Percentiles rank a stretch among this genome's conserved stretches.
Conservation (phyloP, 2,329 filamentous ascomycete species). For the Tolypocladium tropicale region DNA sequence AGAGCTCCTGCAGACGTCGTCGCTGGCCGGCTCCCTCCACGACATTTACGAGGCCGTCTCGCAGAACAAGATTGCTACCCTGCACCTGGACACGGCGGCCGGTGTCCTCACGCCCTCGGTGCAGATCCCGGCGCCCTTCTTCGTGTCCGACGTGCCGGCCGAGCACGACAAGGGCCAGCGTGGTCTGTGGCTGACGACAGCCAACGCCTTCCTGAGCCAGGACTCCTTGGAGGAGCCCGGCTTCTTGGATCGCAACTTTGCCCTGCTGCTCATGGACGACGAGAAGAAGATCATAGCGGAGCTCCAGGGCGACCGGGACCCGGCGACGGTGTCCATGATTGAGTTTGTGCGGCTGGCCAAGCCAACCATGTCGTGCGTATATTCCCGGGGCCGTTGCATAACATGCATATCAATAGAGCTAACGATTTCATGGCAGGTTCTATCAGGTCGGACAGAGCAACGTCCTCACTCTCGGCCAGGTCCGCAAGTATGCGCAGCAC, state of each 20-base stretch:
- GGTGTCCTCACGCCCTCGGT: slow-evolving; percentile 51
- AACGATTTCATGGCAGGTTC: slow-evolving; percentile 29
- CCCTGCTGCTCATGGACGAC: slow-evolving; percentile 74
- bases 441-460: slow-evolving; percentile 61
- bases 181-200: slow-evolving; percentile 79
- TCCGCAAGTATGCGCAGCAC: slow-evolving; percentile 82
- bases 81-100: slow-evolving; percentile 58
- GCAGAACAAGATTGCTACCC: slow-evolving; percentile 73
- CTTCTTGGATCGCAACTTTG: slow-evolving; percentile 76
- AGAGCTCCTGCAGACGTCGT: slow-evolving; percentile 61
- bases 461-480: slow-evolving; percentile 65
- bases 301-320: slow-evolving; percentile 67
- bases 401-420: neutral
- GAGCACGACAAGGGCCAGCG: slow-evolving; percentile 59
- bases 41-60: slow-evolving; percentile 76
- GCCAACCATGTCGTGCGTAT: slow-evolving; percentile 50
- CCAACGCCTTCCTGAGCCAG: slow-evolving; percentile 62
- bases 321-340: slow-evolving; percentile 65
- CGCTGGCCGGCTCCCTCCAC: slow-evolving; percentile 71
- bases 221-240: slow-evolving; percentile 56
- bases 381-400: neutral
- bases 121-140: slow-evolving; percentile 56
- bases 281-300: slow-evolving; percentile 64
- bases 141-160: slow-evolving; percentile 62
- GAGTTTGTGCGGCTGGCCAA: slow-evolving; percentile 71